phyloP scores from a whole-genome alignment of 352 stramenopile species.

The Globisporangium paroecandrum region DNA sequence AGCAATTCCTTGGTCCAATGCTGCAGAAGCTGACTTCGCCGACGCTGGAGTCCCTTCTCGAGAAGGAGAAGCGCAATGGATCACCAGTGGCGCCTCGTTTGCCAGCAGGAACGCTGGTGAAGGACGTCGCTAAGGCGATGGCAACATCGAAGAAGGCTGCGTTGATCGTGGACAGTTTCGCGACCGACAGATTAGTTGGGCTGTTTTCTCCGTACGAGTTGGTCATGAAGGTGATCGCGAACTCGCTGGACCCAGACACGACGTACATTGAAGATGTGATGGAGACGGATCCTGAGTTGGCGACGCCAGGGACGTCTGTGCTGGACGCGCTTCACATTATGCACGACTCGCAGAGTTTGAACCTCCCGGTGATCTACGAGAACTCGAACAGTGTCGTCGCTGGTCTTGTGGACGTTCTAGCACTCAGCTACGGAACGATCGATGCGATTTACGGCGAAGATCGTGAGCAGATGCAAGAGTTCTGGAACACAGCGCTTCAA shows the following conservation, averaged over 20 bases:
- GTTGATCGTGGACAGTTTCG: constrained; percentile 90
- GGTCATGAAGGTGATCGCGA: constrained; percentile 94
- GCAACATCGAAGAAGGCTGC: constrained; percentile 87
- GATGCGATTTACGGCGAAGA: constrained; percentile 86
- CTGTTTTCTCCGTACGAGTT: constrained; percentile 98
- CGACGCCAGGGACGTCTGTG: constrained; percentile 62
- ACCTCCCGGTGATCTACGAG: constrained; percentile 74
- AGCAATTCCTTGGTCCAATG: constrained; percentile 78
- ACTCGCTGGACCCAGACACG: constrained; percentile 82
- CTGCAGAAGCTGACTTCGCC: constrained; percentile 78
- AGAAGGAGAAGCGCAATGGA: constrained; percentile 57
- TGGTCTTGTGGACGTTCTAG: constrained; percentile 81
- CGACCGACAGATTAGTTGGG: constrained; percentile 87
- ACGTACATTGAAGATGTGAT: constrained; percentile 92
- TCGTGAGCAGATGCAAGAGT: constrained; percentile 87
- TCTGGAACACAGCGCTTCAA: constrained; percentile 85
- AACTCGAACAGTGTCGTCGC: constrained; percentile 58
- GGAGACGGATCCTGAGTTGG: constrained; percentile 82
- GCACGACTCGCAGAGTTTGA: constrained; percentile 81
- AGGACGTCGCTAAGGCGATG: constrained; percentile 75
- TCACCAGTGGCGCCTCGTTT: constrained; percentile 62
- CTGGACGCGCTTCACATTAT: constrained; percentile 87
- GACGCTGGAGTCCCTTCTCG: constrained; percentile 82
- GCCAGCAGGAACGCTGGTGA: constrained; percentile 82
- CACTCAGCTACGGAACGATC: constrained; percentile 85